Base-by-base conservation (phyloP, 495 filamentous ascomycete species). In the Neurospora sp. region DNA sequence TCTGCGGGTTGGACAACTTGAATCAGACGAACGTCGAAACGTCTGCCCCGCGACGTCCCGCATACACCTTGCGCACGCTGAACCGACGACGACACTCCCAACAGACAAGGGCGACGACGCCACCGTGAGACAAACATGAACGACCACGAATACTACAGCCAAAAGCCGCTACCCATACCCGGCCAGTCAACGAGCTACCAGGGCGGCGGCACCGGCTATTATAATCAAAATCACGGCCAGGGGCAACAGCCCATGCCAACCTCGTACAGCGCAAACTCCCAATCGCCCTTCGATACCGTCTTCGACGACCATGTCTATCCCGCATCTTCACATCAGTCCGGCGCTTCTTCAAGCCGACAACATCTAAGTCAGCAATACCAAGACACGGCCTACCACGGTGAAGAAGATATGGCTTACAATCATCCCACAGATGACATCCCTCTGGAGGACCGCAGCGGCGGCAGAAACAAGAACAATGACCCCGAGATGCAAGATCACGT, bases 121-220 rank as follows among this genome's bases (percentile, higher is more conserved):
- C 38, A 27, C 69, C 12, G 38, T 22, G n/a, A 35, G 42, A 37
- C 72, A 41, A 12, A 65, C 14, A 97, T 96, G 93, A 91, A 93
- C 70, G 87, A 92, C 73, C 92, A 94, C 85, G 90, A 93, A 72
- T 94, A 94, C 81, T 94, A 94, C 84, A 87, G 88, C 78, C 78
- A 83, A 69, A 84, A 83, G 72, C 83, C 87, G 75, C 80, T 79
- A 31, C 80, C 76, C 46, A 39, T 39, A 78, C 75, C 78, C 78
- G 53, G 53, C 59, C 77, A 53, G 20, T 69, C 69, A 20, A 65
- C 77, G 71, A 72, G 68, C 38, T 78, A 77, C 65, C 73, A 78
- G 73, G 71, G 77, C 72, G 70, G 77, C 31, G 53, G 53, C 6
- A 6, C 83, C 80, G 71, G 83, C 77, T 77, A 86, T 81, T 82